Conservation (phyloP, 139 green algal species). For the Trebouxia sp. region DNA sequence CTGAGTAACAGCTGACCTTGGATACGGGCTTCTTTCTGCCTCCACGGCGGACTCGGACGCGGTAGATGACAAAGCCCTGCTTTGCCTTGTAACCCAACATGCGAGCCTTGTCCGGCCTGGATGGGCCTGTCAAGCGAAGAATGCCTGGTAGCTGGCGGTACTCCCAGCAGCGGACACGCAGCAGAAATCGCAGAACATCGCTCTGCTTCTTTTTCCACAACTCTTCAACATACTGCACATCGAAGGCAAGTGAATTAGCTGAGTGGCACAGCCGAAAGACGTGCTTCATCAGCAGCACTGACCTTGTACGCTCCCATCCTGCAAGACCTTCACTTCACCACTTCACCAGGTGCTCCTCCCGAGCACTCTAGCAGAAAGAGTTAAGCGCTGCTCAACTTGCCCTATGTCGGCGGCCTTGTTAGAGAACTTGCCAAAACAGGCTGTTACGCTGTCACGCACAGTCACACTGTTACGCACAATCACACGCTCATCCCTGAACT, state of each 20-base stretch:
- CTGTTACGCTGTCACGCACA: neutral
- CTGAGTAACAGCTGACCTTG: slow-evolving; percentile 84
- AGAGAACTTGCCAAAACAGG: neutral
- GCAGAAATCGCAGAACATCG: slow-evolving; percentile 98
- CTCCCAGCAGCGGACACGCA: slow-evolving; percentile 99
- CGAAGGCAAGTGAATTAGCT: no score
- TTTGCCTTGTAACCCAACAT: slow-evolving; percentile 98
- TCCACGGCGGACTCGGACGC: slow-evolving; percentile 93
- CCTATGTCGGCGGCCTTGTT: neutral
- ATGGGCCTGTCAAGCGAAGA: slow-evolving; percentile 83
- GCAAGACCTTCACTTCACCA: neutral
- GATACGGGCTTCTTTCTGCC: slow-evolving; percentile 93
- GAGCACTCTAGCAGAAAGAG: neutral
- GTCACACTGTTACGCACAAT: neutral
- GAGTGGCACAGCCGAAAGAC: no score
- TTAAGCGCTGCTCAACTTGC: neutral
- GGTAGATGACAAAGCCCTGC: slow-evolving; percentile 97
- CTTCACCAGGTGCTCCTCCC: neutral
- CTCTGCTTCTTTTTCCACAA: slow-evolving; percentile 99
- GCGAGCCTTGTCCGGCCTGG: slow-evolving; percentile 96
- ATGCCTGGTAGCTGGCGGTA: slow-evolving; percentile 95
- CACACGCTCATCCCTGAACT: neutral
- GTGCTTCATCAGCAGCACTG: no score
- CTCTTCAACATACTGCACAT: slow-evolving; percentile 97
- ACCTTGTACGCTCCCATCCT: slow-evolving; percentile 69